Evolutionary conservation across 1,284 basidiomycete species (phyloP), one percentile per base, ranked within the genome.

Genomic region (Malassezia sp.): DNA sequence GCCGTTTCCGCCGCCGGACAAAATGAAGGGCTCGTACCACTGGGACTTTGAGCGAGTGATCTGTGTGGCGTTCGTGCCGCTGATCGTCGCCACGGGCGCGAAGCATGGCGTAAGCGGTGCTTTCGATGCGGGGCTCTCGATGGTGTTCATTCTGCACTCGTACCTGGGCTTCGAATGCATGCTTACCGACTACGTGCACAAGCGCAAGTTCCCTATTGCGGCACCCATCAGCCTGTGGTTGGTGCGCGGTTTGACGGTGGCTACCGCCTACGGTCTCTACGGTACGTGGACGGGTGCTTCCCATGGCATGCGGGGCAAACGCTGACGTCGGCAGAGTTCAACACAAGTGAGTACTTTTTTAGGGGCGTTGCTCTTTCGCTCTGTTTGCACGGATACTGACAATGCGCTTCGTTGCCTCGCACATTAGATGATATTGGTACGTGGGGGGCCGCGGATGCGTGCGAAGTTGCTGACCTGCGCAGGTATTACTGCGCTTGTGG

Each of bases 11-110:
- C 71, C 81, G 20, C 79, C 87, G 28, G 54, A 57, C 40, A 42
- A 60, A 3, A 73, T 80, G 3, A 85, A 93, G 66, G 91, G 93
- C 39, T 91, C 87, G 2, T 83, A 95, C 73, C 91, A 96, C 77
- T 97, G 91, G 91, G 81, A 87, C 1, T 95, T 96, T 68, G 91
- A 97, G 73, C 83, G 91, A 44, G 76, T 88, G 15, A 78, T 96
- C 46, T 83, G 85, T 1, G 90, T 85, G 0, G 75, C 81, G 20
- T 80, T 97, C 55, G 78, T 97, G 15, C 93, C 93, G 21, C 73
- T 93, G 62, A 45, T 65, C 10, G 63, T 63, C 2, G 63, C 62
- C 32, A 71, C 63, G 3, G 54, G 59, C 32, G 67, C 57, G 52
- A 67, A 67, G 61, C 67, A 70, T 53, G 67, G 67, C 31, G 55